These are phyloP conservation scores for Cyberlindnera japonica DNA, from an alignment of 805 yeast species.

Conservation along the genomic window DNA sequence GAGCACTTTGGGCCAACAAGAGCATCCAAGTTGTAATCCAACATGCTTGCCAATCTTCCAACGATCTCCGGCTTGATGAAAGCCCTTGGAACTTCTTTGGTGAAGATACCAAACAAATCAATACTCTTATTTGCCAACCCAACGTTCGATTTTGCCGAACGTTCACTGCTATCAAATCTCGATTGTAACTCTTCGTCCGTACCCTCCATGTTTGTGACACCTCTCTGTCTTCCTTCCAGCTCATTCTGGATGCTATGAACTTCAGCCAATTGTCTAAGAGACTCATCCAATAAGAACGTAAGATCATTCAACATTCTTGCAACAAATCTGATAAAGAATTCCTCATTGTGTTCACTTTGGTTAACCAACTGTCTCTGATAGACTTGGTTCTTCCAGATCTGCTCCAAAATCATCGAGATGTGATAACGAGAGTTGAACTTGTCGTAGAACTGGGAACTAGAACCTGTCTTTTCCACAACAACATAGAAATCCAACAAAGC, in stretches of 20 bases:
- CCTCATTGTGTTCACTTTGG: constrained; percentile 66
- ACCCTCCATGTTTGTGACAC: constrained; percentile 38
- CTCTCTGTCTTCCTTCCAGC: constrained; percentile 41
- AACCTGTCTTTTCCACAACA: constrained; percentile 93
- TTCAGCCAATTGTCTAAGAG: constrained; percentile 70
- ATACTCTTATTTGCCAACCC: constrained; percentile 82
- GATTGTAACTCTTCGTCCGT: constrained; percentile 57
- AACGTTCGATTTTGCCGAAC: constrained; percentile 76
- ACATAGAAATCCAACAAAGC: constrained; percentile 88
- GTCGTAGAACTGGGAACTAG: constrained; percentile 92
- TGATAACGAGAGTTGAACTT: constrained; percentile 89
- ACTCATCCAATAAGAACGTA: constrained; percentile 87
- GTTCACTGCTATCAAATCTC: constrained; percentile 60
- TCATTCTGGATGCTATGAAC: constrained; percentile 77
- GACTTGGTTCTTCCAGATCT: constrained; percentile 70
- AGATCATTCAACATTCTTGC: constrained; percentile 95
- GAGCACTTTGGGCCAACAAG: constrained; percentile 94
- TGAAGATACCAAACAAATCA: constrained; percentile 72
- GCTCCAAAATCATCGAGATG: constrained; percentile 77
- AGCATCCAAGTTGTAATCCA: constrained; percentile 87
- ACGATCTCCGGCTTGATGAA: constrained; percentile 87
- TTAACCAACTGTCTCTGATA: constrained; percentile 66
- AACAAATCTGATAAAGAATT: constrained; percentile 85
- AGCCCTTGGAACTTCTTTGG: constrained; percentile 81
- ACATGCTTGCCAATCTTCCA: constrained; percentile 92